Conservation (phyloP, 202 grass and related monocot genomes). For the Zizania palustris region DNA sequence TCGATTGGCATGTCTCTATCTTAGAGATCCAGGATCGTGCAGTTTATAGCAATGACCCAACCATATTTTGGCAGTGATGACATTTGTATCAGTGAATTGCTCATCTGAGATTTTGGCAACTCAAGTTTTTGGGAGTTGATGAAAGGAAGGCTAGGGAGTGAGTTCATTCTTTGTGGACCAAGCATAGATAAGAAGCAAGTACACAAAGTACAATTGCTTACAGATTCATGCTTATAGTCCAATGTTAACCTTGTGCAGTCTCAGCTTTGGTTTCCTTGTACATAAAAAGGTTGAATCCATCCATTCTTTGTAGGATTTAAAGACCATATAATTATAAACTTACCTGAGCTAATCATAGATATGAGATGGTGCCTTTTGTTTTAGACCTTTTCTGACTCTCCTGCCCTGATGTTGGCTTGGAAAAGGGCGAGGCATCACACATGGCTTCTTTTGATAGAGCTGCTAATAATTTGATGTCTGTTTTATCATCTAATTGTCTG, state of each 20-base stretch:
- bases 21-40: conserved; percentile 94
- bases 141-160: conserved; percentile 34
- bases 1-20: conserved; percentile 95
- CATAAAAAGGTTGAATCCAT: conserved; percentile 55
- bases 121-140: conserved; percentile 61
- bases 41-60: conserved; percentile 81
- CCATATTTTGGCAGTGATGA: conserved; percentile 81
- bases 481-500: background rate
- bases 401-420: conserved; percentile 27
- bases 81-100: conserved; percentile 4
- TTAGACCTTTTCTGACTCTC: background rate
- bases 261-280: conserved; percentile 55
- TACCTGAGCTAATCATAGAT: conserved; percentile 41
- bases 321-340: conserved; percentile 36
- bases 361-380: conserved; percentile 4
- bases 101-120: conserved; percentile 39
- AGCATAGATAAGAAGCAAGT: conserved; percentile 46
- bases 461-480: background rate
- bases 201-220: conserved; percentile 45
- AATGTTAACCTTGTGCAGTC: conserved; percentile 47
- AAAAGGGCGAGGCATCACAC: conserved; percentile 8
- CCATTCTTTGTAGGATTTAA: conserved; percentile 63
- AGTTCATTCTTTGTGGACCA: conserved; percentile 28
- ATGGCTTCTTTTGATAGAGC: background rate
- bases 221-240: conserved; percentile 37